Base-by-base conservation (phyloP, 192 early-diverging fungal genomes). In the Phycomyces nitens region DNA sequence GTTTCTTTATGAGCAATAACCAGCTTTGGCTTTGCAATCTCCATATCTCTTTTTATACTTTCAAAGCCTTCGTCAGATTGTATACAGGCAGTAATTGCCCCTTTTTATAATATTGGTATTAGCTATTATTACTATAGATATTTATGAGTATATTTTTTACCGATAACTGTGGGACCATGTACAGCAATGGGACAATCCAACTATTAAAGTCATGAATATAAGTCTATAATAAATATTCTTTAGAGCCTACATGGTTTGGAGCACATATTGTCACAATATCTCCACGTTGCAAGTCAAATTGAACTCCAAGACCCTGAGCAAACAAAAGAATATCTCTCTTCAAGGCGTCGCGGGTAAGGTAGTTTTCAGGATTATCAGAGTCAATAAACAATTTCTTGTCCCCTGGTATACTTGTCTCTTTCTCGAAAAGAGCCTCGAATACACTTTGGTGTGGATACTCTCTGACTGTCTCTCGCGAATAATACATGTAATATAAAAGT, bases 41-140 rank as follows among this genome's bases (percentile, higher is more conserved):
- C 65, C 55, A 96, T 76, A 57, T 94, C 90, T 69, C 88, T 77
- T 0, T 84, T 84, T 2, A 94, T 64, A 65, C 93, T 90, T 34
- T 77, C 71, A 39, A 77, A 70, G 9, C 82, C 88, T 73, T 94
- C 93, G 7, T 78, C 80, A 34, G 29, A 34, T 21, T 90, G 92
- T 55, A 93, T 94, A 20, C 84, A 83, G 11, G 85, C 82, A 1
- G 90, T 85, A 24, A 90, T 77, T 0, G 84, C 71, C 9, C 85
- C 86, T 16, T 90, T 49, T 50, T 43, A n/a, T n/a, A n/a, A n/a
- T 24, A 18, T 10, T 40, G 23, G 18, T 29, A 50, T 14, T 26
- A 50, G 47, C 1, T 0, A 44, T n/a, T n/a, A n/a, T n/a, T n/a
- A n/a, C n/a, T n/a, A n/a, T n/a, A n/a, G n/a, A n/a, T 27, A n/a